Percentiles rank a stretch among this genome's conserved stretches.
phyloP scores from a whole-genome alignment of 2,329 filamentous ascomycete species.

The Onygenales sp. region DNA sequence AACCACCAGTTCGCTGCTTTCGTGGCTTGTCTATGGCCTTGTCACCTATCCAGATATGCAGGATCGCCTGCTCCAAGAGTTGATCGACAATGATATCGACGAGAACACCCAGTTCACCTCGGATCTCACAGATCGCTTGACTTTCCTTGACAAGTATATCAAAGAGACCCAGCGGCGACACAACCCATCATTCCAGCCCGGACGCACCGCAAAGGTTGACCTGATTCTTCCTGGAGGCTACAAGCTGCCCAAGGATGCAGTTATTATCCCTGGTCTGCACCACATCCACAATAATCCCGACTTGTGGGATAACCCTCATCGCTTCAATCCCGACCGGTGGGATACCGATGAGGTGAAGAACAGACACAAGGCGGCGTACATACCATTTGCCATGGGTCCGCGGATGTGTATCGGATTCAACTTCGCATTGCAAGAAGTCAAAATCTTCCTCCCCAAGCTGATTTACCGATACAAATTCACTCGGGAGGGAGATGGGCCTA shows the following conservation, averaged over 20 bases:
- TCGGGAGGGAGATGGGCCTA: neutral
- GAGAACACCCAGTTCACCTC: slow-evolving; percentile 37
- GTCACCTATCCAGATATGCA: slow-evolving; percentile 47
- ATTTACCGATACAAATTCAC: neutral
- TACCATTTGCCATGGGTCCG: slow-evolving; percentile 50
- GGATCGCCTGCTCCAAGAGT: slow-evolving; percentile 48
- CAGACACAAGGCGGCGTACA: slow-evolving; percentile 43
- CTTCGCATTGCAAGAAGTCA: slow-evolving; percentile 53
- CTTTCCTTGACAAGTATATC: slow-evolving; percentile 37
- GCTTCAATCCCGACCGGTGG: slow-evolving; percentile 54
- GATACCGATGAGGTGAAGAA: slow-evolving; percentile 45
- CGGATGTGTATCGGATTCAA: slow-evolving; percentile 57
- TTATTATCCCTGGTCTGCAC: slow-evolving; percentile 44
- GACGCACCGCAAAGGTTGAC: slow-evolving; percentile 46
- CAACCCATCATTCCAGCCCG: slow-evolving; percentile 54
- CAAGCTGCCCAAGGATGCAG: slow-evolving; percentile 41
- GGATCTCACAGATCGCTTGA: slow-evolving; percentile 39
- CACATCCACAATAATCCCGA: slow-evolving; percentile 43
- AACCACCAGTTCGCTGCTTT: slow-evolving; percentile 49
- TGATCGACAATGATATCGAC: slow-evolving; percentile 41
- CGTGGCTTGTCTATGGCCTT: slow-evolving; percentile 49
- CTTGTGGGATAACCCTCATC: slow-evolving; percentile 49
- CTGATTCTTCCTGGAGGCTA: slow-evolving; percentile 52
- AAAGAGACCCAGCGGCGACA: slow-evolving; percentile 53
- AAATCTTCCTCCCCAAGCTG: slow-evolving; percentile 27